Evolutionary conservation across 192 early-diverging fungal species (phyloP), one percentile per base, ranked within the genome.

Genomic region (Geranomyces variabilis): DNA sequence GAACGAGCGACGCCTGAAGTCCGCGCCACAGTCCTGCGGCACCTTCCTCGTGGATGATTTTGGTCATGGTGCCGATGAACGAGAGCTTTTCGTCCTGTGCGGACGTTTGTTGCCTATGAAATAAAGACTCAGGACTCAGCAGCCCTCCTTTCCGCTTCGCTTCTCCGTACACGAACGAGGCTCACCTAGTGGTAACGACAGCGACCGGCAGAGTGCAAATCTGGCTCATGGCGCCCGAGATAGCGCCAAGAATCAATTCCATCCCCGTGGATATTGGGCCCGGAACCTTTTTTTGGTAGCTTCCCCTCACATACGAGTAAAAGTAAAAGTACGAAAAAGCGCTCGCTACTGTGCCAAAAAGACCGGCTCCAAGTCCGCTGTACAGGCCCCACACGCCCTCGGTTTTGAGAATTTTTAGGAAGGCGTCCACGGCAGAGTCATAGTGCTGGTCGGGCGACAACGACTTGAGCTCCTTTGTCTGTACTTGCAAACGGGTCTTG

Each of bases 401-500:
- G 34, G 74, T 83, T 57, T 82, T 69, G 28, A 95, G 48, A 41
- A 99, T 99, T 79, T 93, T 91, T 64, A 80, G 63, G 57, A 98
- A 87, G 9, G 94, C 95, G 67, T 96, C 93, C 2, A 81, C 62
- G 15, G 91, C 87, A 34, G 86, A 88, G 28, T 75, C 61, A 72
- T 94, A 92, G 47, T 87, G 75, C 43, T 82, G 81, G 29, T 43
- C 57, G 21, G 69, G 70, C 56, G 71, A 48, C 24, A 65, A 45
- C 44, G 69, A 31, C 57, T 72, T 69, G 31, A 86, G 56, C 47
- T 77, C 70, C 66, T 87, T 89, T 24, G 93, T 90, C 73, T 96
- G 95, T n/a, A 98, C 95, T 82, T 98, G 96, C 69, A 97, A 86
- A 48, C 95, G 88, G 13, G 97, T 99, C 77, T 99, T 99, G 79